These are phyloP conservation scores for Baorangia bicolor DNA, from an alignment of 768 basidiomycete genomes.

Conservation along the genomic window DNA sequence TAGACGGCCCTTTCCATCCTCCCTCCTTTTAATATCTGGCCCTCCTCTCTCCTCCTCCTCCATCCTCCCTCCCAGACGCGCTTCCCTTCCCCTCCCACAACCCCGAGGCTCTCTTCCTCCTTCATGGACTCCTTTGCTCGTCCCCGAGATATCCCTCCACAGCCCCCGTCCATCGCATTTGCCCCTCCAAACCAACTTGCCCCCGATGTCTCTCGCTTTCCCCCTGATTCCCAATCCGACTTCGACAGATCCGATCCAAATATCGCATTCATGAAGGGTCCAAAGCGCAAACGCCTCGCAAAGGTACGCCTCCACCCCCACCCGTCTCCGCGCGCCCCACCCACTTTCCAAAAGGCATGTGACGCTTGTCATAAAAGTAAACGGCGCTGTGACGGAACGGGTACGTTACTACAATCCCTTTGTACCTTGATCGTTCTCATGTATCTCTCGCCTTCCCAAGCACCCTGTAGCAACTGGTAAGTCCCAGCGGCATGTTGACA, in stretches of 20 bases:
- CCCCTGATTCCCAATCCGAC: constrained; percentile 21
- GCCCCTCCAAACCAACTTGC: constrained; percentile 19
- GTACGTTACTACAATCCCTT: constrained; percentile 38
- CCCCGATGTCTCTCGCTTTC: constrained; percentile 22
- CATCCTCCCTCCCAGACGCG: constrained; percentile 3
- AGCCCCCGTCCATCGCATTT: constrained; percentile 24
- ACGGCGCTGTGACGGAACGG: constrained; percentile 79
- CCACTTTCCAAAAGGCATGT: constrained; percentile 50
- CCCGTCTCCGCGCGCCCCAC: not conserved
- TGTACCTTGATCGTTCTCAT: constrained; percentile 5
- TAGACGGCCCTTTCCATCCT: constrained; percentile 28
- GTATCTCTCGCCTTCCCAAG: constrained; percentile 35
- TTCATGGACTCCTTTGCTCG: constrained; percentile 40
- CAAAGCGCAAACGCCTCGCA: constrained; percentile 54
- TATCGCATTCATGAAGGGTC: constrained; percentile 48
- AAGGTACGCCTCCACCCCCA: constrained; percentile 37
- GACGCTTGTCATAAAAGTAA: constrained; percentile 86
- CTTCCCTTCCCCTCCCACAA: not conserved
- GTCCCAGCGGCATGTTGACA: constrained; percentile 13
- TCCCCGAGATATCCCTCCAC: constrained; percentile 17
- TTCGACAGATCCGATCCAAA: constrained; percentile 31
- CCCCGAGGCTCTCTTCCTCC: not conserved
- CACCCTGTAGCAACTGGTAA: constrained; percentile 82
- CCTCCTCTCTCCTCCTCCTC: not conserved
- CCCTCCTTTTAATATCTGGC: constrained; percentile 27